Conservation (phyloP, 2,329 filamentous ascomycete genomes). For the Trichoderma sp. region DNA sequence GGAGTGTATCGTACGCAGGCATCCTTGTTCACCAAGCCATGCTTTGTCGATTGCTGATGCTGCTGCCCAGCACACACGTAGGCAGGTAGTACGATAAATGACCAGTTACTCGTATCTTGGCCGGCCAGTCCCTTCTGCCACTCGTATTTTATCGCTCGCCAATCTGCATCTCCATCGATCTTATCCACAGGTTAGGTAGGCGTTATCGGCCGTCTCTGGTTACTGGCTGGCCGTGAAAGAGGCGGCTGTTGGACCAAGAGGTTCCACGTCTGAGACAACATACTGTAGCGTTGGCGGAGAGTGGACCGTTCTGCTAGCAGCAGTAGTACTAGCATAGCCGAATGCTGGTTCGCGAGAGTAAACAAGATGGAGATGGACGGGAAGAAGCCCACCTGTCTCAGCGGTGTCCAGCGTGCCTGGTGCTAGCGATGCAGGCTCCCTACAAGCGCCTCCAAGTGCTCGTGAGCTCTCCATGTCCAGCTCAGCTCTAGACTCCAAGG, state of each 20-base stretch:
- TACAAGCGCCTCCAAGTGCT: background rate
- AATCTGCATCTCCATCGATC: slow-evolving; percentile 19
- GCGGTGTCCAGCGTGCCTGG: background rate
- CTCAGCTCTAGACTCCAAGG: background rate
- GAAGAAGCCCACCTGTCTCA: background rate
- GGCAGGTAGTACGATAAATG: background rate
- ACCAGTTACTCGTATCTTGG: background rate
- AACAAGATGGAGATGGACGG: background rate
- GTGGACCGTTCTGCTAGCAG: background rate
- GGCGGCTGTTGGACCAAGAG: background rate
- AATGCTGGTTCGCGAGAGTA: slow-evolving; percentile 5
- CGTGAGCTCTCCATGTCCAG: background rate
- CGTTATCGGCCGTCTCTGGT: slow-evolving; percentile 7
- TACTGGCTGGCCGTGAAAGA: background rate
- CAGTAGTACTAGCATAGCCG: background rate
- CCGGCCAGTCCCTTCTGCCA: background rate
- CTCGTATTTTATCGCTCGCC: slow-evolving; percentile 12
- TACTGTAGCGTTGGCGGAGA: background rate
- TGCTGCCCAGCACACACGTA: background rate
- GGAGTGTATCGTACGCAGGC: background rate
- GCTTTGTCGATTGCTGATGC: background rate
- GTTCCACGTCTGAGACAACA: slow-evolving; percentile 2
- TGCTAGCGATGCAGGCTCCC: background rate
- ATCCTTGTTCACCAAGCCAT: background rate
- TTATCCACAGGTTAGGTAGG: background rate